phyloP scores from a whole-genome alignment of 768 basidiomycete genomes.

The Mycena olivaceomarginata region DNA sequence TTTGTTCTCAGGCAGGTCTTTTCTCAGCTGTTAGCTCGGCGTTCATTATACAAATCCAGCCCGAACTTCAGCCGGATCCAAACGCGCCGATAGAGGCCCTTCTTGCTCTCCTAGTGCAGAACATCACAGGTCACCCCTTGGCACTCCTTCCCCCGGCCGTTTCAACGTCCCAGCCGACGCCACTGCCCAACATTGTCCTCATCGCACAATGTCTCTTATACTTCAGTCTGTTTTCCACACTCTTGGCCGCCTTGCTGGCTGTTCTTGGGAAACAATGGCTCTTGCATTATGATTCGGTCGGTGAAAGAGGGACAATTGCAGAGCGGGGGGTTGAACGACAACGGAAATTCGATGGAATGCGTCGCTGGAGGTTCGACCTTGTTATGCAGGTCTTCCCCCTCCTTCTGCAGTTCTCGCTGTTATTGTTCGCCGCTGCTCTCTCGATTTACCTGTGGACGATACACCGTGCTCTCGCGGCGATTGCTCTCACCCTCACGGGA shows the following conservation, averaged over 20 bases:
- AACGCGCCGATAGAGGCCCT: not conserved
- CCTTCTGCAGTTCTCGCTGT: constrained; percentile 4
- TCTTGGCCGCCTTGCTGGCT: not conserved
- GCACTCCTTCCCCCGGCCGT: not conserved
- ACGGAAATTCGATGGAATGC: constrained; percentile 4
- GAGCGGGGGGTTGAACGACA: constrained; percentile 1
- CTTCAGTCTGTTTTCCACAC: not conserved
- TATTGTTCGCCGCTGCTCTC: not conserved
- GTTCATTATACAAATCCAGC: constrained; percentile 1
- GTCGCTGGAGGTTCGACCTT: not conserved
- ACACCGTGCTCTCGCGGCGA: not conserved
- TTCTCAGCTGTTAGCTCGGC: not conserved
- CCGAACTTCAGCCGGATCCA: constrained; percentile 5
- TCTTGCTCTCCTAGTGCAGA: not conserved
- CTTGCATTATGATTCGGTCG: too few relatives aligned
- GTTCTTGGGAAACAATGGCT: too few relatives aligned
- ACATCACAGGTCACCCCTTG: not conserved
- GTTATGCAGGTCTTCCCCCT: constrained; percentile 7
- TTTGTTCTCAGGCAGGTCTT: too few relatives aligned
- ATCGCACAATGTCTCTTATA: not conserved
- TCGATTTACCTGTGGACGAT: constrained; percentile 8
- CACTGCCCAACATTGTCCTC: not conserved
- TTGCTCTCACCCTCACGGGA: not conserved
- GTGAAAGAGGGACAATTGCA: constrained; percentile 3
- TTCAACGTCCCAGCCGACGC: too few relatives aligned